Base-by-base conservation (phyloP, 345 rosid genomes). In the Mallotus nudiflorus region DNA sequence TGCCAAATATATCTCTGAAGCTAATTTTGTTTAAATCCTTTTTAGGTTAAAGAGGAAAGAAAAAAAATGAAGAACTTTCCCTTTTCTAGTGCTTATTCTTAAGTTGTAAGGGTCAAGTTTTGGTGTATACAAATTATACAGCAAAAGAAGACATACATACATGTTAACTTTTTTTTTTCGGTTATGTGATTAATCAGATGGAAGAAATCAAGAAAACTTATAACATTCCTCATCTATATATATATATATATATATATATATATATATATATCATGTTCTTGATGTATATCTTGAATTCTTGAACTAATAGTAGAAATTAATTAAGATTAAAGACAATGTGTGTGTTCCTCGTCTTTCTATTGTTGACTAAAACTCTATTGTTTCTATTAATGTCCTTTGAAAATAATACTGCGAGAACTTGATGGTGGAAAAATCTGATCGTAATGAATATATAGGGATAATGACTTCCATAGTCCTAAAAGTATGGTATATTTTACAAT, bases 21-120 rank as follows among this genome's bases (percentile, higher is more conserved):
- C 24, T 48, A 10, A 2, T 48, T 25, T 46, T 20, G 8, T 45
- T 53, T 62, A 40, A 1, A 18, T 14, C 20, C 5, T 46, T 65
- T 68, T 27, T 68, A 42, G 16, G 22, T 16, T 22, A 33, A 48
- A 50, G 11, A 57, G 10, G 37, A 13, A 25, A 42, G 16, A 27
- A 42, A 68, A 55, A 67, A 20, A 50, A 68, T 40, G 59, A 27
- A 22, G 3, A 40, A 67, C 22, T 67, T 54, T 39, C 37, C 62
- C 27, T 54, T 42, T 52, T 65, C 27, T 29, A 48, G 55, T 13
- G 6, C 19, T 20, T 44, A 44, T 13, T 1, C 19, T 20, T 44
- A 44, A 42, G 51, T 16, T 65, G 40, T 46, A 65, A 65, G 25
- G 14, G 52, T 65, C 37, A 19, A 22, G 55, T 65, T 65, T 65